phyloP scores from a whole-genome alignment of 202 grass and related monocot species.

The Digitaria exilis region DNA sequence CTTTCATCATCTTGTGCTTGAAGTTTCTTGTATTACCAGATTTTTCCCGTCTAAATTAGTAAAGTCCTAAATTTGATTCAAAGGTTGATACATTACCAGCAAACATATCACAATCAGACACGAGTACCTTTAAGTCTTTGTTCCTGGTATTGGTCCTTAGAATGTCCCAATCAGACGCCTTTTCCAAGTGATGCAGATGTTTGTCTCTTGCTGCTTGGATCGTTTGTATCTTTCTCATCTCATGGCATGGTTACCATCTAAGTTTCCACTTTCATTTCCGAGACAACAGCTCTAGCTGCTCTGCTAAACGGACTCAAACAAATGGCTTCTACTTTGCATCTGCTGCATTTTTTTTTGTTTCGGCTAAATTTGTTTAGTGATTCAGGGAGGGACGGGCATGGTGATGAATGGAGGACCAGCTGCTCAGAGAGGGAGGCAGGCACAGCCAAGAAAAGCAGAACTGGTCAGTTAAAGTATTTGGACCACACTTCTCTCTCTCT shows the following conservation, averaged over 20 bases:
- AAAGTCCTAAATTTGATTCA: conserved; percentile 40
- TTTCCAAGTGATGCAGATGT: conserved; percentile 25
- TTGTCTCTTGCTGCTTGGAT: conserved; percentile 48
- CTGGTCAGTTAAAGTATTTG: conserved; percentile 71
- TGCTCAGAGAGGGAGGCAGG: conserved; percentile 78
- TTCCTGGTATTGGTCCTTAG: conserved; percentile 32
- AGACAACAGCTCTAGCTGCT: not conserved
- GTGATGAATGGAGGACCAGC: conserved; percentile 71
- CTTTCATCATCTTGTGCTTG: conserved; percentile 3
- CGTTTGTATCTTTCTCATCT: conserved; percentile 40
- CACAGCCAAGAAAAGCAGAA: conserved; percentile 86
- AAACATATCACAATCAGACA: conserved; percentile 7
- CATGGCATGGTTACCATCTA: conserved; percentile 4
- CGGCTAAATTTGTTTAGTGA: conserved; percentile 49
- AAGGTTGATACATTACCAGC: not conserved
- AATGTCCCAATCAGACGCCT: conserved; percentile 50
- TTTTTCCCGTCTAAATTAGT: conserved; percentile 33
- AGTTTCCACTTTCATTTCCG: conserved; percentile 35
- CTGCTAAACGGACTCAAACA: conserved; percentile 14
- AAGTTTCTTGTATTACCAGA: conserved; percentile 25
- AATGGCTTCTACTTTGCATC: conserved; percentile 37
- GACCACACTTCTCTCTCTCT: conserved; percentile 37
- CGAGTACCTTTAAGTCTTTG: conserved; percentile 5
- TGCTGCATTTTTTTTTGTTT: conserved; percentile 31
- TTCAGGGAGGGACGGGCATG: conserved; percentile 59